phyloP scores from a whole-genome alignment of 2,329 filamentous ascomycete species.

The Trichoderma gracile region DNA sequence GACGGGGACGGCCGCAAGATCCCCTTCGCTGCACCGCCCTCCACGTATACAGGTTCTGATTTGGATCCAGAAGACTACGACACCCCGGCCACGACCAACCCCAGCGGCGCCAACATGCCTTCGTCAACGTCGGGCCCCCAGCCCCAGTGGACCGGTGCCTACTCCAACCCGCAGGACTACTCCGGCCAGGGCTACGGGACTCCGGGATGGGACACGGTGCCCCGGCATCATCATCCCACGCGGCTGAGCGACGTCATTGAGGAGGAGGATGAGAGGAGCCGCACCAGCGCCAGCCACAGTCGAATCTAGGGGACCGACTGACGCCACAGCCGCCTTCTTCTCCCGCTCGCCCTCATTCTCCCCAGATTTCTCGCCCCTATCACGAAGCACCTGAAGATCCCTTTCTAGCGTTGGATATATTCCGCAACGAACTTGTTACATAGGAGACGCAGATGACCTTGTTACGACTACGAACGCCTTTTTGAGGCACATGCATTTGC shows the following conservation, averaged over 20 bases:
- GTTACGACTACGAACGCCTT: conserved; percentile 9
- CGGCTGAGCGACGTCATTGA: conserved; percentile 85
- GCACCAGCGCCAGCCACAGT: conserved; percentile 69
- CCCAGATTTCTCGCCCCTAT: not conserved
- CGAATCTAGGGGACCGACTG: conserved; percentile 41
- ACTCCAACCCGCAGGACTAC: conserved; percentile 59
- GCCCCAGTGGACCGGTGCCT: conserved; percentile 46
- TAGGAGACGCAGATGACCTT: conserved; percentile 2
- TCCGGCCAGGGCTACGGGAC: conserved; percentile 65
- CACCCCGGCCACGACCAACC: conserved; percentile 49
- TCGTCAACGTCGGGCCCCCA: conserved; percentile 36
- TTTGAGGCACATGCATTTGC: conserved; percentile 1
- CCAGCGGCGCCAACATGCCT: conserved; percentile 38
- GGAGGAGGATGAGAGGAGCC: conserved; percentile 79
- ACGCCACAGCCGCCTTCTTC: conserved; percentile 2
- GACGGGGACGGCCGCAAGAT: conserved; percentile 64
- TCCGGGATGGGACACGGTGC: conserved; percentile 73
- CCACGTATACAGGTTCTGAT: conserved; percentile 53
- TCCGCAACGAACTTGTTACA: conserved; percentile 11
- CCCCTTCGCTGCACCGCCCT: conserved; percentile 49
- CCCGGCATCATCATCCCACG: conserved; percentile 83
- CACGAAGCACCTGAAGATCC: conserved; percentile 1
- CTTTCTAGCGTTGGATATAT: conserved; percentile 20
- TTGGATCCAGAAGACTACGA: conserved; percentile 59
- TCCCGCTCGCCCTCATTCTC: not conserved